Evolutionary conservation across 176 grass and related monocot species (phyloP).

Genomic region (Rhynchospora breviuscula): DNA sequence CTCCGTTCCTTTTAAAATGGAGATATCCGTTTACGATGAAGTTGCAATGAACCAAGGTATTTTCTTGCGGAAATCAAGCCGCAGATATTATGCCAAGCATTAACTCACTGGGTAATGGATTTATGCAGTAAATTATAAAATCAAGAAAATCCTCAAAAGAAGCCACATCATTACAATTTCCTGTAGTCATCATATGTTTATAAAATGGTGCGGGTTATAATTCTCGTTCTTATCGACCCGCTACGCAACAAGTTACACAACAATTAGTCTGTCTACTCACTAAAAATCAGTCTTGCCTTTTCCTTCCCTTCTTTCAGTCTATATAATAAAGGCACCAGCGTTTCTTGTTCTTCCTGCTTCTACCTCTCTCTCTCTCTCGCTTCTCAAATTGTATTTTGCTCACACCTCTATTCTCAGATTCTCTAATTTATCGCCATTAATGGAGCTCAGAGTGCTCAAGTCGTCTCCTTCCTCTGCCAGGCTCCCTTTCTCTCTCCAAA

Average conservation of each 20-base stretch:
- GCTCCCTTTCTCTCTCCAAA: background rate
- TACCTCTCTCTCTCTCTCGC: background rate
- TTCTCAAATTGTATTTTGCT: background rate
- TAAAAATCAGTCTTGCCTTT: background rate
- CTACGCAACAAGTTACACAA: background rate
- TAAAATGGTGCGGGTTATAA: background rate
- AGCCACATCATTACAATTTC: background rate
- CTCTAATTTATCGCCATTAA: background rate
- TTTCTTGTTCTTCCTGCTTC: background rate
- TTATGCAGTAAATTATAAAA: background rate
- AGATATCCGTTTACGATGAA: background rate
- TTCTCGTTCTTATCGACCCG: background rate
- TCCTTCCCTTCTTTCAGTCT: background rate
- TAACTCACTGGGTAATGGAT: background rate
- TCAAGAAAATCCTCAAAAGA: background rate
- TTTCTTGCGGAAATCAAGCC: background rate
- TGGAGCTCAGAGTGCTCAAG: constrained; percentile 32
- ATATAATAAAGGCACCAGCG: background rate
- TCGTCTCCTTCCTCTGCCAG: background rate
- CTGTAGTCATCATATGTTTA: background rate
- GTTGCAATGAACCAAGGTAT: background rate
- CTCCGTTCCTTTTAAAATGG: background rate
- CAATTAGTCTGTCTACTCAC: background rate
- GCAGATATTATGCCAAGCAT: background rate
- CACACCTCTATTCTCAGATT: background rate